Conservation (phyloP, 805 yeast genomes). For the Cyberlindnera xishuangbannaensis region DNA sequence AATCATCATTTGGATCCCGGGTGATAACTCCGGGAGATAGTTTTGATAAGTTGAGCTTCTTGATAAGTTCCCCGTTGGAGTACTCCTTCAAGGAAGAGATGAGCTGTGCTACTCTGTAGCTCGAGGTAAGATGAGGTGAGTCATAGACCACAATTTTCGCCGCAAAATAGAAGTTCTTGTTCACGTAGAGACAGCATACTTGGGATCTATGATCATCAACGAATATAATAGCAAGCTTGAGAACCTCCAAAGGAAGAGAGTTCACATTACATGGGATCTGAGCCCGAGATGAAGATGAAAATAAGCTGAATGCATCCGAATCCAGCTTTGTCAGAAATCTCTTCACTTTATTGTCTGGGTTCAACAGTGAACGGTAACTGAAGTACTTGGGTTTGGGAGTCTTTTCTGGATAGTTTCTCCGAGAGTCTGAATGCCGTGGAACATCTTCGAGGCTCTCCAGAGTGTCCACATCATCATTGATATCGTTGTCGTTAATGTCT, state of each 20-base stretch:
- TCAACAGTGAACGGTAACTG: conserved; percentile 17
- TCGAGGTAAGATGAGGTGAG: conserved; percentile 52
- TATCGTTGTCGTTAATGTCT: no score
- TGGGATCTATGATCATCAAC: conserved; percentile 34
- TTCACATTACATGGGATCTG: conserved; percentile 20
- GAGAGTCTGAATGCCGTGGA: no score
- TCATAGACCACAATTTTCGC: conserved; percentile 52
- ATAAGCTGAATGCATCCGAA: conserved; percentile 27
- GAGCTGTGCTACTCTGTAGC: conserved; percentile 78
- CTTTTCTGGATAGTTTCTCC: no score
- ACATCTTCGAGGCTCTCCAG: no score
- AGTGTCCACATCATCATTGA: no score
- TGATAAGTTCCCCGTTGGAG: conserved; percentile 53
- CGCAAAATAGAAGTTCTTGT: conserved; percentile 42
- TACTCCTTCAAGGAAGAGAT: conserved; percentile 58
- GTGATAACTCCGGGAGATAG: conserved; percentile 35
- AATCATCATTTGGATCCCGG: conserved; percentile 9
- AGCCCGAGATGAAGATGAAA: conserved; percentile 21
- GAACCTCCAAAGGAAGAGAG: conserved; percentile 29
- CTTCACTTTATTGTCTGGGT: conserved; percentile 18
- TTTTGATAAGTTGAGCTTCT: conserved; percentile 51
- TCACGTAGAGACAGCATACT: conserved; percentile 44
- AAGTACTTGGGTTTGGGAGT: conserved; percentile 13
- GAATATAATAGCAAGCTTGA: conserved; percentile 24
- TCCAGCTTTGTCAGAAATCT: conserved; percentile 27